These are phyloP conservation scores for Ascoidea rubescens DNA, from an alignment of 805 yeast genomes.

Conservation along the genomic window DNA sequence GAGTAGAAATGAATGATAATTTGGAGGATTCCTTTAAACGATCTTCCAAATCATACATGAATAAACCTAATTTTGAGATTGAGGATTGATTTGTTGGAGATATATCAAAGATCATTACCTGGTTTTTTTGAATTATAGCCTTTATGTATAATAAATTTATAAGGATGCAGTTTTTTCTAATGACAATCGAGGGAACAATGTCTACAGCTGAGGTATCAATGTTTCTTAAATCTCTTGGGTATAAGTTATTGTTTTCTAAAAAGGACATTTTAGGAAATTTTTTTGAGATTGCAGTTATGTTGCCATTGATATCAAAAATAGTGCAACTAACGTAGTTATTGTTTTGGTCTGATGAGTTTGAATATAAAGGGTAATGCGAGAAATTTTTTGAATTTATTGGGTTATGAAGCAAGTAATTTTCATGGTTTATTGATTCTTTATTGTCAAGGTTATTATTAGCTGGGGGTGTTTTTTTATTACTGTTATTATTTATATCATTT, in stretches of 20 bases:
- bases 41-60: constrained; percentile 63
- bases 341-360: no score
- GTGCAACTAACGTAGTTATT: constrained; percentile 51
- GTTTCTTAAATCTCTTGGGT: constrained; percentile 84
- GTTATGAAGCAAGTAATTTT: no score
- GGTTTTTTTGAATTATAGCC: constrained; percentile 59
- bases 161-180: constrained; percentile 54
- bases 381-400: no score
- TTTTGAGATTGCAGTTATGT: constrained; percentile 50
- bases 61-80: constrained; percentile 45
- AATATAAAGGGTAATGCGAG: no score
- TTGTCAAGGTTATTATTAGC: no score
- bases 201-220: constrained; percentile 66
- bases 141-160: constrained; percentile 68
- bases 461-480: no score
- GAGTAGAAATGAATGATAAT: constrained; percentile 7
- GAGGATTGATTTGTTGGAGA: constrained; percentile 25
- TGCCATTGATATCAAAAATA: constrained; percentile 48
- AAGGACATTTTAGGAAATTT: constrained; percentile 51
- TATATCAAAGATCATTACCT: constrained; percentile 67
- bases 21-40: constrained; percentile 12
- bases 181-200: constrained; percentile 73
- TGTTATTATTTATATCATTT: no score
- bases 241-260: constrained; percentile 54
- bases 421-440: no score